These are phyloP conservation scores for Penicillium egyptiacum DNA, from an alignment of 495 filamentous ascomycete species.

Conservation along the genomic window DNA sequence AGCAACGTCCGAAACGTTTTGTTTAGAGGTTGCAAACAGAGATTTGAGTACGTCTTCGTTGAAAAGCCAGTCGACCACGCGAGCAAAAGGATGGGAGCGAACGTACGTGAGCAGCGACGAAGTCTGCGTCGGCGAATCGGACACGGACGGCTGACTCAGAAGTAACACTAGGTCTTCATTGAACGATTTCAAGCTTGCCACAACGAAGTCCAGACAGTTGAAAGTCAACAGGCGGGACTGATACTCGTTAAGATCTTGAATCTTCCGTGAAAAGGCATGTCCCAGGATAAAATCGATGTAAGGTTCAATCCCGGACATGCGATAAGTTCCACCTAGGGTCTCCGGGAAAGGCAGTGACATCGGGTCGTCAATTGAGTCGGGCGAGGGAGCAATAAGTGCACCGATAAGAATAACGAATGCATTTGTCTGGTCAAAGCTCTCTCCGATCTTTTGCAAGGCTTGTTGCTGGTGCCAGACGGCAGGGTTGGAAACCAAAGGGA, in stretches of 20 bases:
- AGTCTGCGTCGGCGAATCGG: conserved; percentile 70
- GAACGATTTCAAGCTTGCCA: conserved; percentile 73
- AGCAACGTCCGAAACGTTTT: conserved; percentile 66
- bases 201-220: conserved; percentile 76
- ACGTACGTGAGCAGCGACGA: conserved; percentile 74
- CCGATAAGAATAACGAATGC: conserved; percentile 75
- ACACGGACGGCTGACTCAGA: conserved; percentile 67
- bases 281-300: conserved; percentile 90
- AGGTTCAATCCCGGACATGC: conserved; percentile 83
- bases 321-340: conserved; percentile 71
- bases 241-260: conserved; percentile 54
- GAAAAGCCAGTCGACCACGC: conserved; percentile 96
- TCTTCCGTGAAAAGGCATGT: conserved; percentile 62
- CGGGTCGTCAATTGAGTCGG: conserved; percentile 44
- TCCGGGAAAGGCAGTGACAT: conserved; percentile 86
- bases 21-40: conserved; percentile 72
- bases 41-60: conserved; percentile 82
- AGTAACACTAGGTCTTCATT: conserved; percentile 88
- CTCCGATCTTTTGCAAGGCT: conserved; percentile 58
- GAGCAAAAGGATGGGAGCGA: conserved; percentile 82
- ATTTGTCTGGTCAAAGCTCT: conserved; percentile 76
- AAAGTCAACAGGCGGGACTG: conserved; percentile 70
- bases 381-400: conserved; percentile 62
- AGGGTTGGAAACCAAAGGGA: conserved; percentile 40
- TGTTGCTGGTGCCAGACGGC: conserved; percentile 51